Conservation (phyloP, 2,329 filamentous ascomycete genomes). For the Ascomycota sp. region DNA sequence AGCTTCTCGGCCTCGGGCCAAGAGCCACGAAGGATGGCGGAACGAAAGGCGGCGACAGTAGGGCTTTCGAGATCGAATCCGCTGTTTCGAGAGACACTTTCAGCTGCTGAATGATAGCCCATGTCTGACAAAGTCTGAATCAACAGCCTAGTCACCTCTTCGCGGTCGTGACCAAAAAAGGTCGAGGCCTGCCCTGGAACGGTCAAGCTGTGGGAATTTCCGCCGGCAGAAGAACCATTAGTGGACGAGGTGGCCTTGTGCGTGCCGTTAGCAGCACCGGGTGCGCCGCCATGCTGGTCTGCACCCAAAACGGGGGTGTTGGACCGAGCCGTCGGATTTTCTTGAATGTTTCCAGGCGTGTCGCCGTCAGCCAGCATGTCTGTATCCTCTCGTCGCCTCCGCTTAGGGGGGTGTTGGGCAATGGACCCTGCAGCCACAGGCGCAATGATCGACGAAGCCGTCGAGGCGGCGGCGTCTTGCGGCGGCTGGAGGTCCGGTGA, state of each 20-base stretch:
- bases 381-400: conserved; percentile 33
- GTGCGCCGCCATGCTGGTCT: conserved; percentile 5
- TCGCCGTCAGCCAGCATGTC: conserved; percentile 46
- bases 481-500: conserved; percentile 16
- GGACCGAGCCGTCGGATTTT: conserved; percentile 19
- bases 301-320: conserved; percentile 16
- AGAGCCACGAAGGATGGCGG: conserved; percentile 56
- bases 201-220: conserved; percentile 6
- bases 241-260: conserved; percentile 22
- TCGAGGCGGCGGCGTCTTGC: conserved; percentile 7
- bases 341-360: conserved; percentile 30
- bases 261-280: conserved; percentile 23
- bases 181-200: conserved; percentile 7
- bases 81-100: conserved; percentile 57
- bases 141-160: conserved; percentile 80
- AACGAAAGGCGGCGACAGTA: conserved; percentile 69
- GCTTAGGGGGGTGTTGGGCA: conserved; percentile 13
- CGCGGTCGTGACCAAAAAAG: conserved; percentile 74
- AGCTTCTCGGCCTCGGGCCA: conserved; percentile 77
- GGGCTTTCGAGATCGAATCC: conserved; percentile 73
- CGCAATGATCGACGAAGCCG: conserved; percentile 6
- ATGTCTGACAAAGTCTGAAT: conserved; percentile 82
- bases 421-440: conserved; percentile 3
- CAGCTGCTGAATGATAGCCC: conserved; percentile 63
- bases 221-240: conserved; percentile 30